Evolutionary conservation across 2,329 filamentous ascomycete species (phyloP).

Genomic region (Cercospora sesami): DNA sequence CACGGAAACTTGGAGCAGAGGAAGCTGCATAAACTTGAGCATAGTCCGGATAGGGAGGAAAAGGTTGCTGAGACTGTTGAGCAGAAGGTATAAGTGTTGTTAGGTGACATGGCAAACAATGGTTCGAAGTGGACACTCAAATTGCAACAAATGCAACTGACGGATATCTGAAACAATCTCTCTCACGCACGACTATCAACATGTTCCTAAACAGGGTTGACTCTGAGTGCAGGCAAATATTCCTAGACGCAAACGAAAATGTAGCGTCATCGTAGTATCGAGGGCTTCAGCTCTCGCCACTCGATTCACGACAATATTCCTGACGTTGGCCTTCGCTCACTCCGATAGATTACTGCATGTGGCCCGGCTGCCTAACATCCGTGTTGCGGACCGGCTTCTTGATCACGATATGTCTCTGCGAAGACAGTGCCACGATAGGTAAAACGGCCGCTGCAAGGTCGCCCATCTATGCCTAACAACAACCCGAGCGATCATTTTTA

Average conservation of each 20-base stretch:
- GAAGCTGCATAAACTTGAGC: constrained; percentile 9
- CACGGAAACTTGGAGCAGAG: constrained; percentile 13
- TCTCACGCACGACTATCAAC: too few relatives aligned
- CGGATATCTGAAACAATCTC: too few relatives aligned
- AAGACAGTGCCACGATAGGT: background rate
- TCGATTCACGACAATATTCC: background rate
- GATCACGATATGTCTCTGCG: background rate
- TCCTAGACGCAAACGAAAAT: too few relatives aligned
- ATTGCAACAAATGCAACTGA: too few relatives aligned
- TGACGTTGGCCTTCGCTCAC: background rate
- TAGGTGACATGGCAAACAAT: too few relatives aligned
- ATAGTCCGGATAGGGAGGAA: background rate
- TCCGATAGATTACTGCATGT: background rate
- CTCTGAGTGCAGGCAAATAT: too few relatives aligned
- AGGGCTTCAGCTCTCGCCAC: background rate
- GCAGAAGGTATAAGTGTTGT: too few relatives aligned
- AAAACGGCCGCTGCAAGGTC: background rate
- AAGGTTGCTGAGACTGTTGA: constrained; percentile 1
- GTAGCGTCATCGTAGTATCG: too few relatives aligned
- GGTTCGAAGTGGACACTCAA: too few relatives aligned
- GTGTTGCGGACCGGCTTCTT: background rate
- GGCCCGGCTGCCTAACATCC: background rate
- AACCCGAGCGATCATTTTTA: background rate
- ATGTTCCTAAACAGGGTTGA: too few relatives aligned
- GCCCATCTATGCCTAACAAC: background rate